Evolutionary conservation across 306 rosid species (phyloP), one percentile per base, ranked within the genome.

Genomic region (Vicia sativa): DNA sequence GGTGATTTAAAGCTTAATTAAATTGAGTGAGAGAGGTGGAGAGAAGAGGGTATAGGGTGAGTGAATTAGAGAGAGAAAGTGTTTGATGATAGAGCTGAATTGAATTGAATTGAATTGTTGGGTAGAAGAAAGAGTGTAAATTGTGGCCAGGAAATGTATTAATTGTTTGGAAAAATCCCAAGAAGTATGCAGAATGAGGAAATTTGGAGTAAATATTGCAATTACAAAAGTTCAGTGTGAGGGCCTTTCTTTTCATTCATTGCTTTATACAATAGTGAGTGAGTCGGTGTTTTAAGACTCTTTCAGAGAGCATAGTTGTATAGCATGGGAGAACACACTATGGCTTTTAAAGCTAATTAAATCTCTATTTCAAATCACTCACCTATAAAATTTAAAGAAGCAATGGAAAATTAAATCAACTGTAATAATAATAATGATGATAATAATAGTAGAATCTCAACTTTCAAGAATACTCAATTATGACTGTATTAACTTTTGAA

Each of bases 121-220:
- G 87, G 87, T 83, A 72, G 95, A 90, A 90, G 87, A 82, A 89
- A 87, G 86, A 71, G 83, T 84, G 87, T 87, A 87, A 81, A 84
- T 85, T 90, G 91, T 78, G 83, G 86, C 72, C 87, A 82, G 84
- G 84, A 90, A 86, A 87, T 75, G 95, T 80, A 87, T 87, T 90
- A 84, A 87, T 85, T 63, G 87, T 79, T 25, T 66, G 86, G 76
- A 82, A 83, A 90, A 81, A 87, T 80, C 83, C 73, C 90, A 83
- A 76, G 77, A 68, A 73, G 75, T 77, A 84, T 78, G 91, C 85
- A 84, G 84, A 86, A 84, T 86, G 72, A 60, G 85, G 89, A 88
- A 87, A 90, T 78, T 83, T 78, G 89, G 43, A 85, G 89, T 90
- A 80, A 87, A 84, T 86, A 86, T 82, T 71, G 82, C 83, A 74